Conservation (phyloP, 495 filamentous ascomycete species). For the Aspergillus nanangensis region DNA sequence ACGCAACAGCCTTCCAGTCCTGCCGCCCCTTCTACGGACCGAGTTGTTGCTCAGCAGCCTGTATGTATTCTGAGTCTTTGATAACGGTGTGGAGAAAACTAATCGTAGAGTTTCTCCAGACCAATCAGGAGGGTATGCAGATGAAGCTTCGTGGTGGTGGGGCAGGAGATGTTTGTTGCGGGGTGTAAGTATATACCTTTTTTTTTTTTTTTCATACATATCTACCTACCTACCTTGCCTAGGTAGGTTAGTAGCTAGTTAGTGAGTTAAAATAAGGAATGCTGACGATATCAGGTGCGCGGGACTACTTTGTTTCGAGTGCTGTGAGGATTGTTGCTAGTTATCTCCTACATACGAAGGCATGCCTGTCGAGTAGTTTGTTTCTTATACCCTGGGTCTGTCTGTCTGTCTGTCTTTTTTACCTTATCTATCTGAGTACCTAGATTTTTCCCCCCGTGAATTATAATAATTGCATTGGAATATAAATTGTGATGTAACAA, state of each 20-base stretch:
- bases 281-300: slow-evolving; percentile 11
- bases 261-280: background rate
- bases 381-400: background rate
- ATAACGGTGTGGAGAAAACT: background rate
- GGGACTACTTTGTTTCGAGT: slow-evolving; percentile 21
- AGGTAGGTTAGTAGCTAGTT: background rate
- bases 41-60: slow-evolving; percentile 9
- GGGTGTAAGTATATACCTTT: slow-evolving; percentile 11
- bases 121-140: slow-evolving; percentile 10
- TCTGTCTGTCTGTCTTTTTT: too few relatives aligned
- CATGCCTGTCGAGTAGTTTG: background rate
- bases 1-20: slow-evolving; percentile 21
- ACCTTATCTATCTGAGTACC: too few relatives aligned
- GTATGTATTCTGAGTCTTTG: slow-evolving; percentile 2
- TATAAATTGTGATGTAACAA: too few relatives aligned
- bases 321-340: slow-evolving; percentile 22
- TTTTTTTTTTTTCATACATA: background rate
- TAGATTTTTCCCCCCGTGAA: too few relatives aligned
- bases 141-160: slow-evolving; percentile 21
- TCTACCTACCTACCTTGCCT: background rate
- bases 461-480: too few relatives aligned
- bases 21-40: slow-evolving; percentile 8
- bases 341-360: background rate
- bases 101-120: slow-evolving; percentile 1
- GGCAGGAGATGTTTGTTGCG: slow-evolving; percentile 18